Conservation (phyloP, 768 basidiomycete genomes). For the Tylopilus felleus region DNA sequence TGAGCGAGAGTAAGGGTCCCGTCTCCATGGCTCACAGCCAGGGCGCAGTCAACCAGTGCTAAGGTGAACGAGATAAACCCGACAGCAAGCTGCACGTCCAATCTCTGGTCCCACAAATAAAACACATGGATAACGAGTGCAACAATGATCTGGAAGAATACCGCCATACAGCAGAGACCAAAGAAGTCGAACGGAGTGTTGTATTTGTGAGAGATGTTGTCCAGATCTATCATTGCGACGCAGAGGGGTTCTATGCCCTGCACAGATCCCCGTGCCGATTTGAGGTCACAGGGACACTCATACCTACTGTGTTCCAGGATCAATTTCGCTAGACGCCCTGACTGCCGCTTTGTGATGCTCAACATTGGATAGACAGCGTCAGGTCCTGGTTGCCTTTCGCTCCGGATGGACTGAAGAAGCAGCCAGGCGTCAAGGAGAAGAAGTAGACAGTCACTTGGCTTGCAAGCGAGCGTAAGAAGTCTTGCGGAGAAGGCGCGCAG, state of each 20-base stretch:
- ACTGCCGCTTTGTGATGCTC: slow-evolving; percentile 2
- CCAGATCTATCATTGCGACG: not conserved
- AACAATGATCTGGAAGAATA: not conserved
- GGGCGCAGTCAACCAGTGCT: no score
- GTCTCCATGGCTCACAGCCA: not conserved
- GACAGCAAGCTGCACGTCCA: no score
- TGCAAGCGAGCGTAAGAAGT: not conserved
- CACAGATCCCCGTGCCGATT: not conserved
- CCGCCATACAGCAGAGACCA: not conserved
- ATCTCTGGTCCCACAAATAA: not conserved
- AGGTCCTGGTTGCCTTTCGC: not conserved
- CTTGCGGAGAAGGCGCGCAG: not conserved
- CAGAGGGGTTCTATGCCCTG: not conserved
- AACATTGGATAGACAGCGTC: slow-evolving; percentile 1
- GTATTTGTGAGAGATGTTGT: not conserved
- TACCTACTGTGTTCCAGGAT: not conserved
- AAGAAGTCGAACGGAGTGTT: not conserved
- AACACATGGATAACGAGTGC: not conserved
- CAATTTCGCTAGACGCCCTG: not conserved
- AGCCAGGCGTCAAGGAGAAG: not conserved
- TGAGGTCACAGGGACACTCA: not conserved
- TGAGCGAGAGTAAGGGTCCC: slow-evolving; percentile 2
- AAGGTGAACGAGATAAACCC: not conserved
- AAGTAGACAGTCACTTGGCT: not conserved
- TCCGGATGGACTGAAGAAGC: not conserved